Conservation (phyloP, 257 asterid genomes). For the Solanum sitiens region DNA sequence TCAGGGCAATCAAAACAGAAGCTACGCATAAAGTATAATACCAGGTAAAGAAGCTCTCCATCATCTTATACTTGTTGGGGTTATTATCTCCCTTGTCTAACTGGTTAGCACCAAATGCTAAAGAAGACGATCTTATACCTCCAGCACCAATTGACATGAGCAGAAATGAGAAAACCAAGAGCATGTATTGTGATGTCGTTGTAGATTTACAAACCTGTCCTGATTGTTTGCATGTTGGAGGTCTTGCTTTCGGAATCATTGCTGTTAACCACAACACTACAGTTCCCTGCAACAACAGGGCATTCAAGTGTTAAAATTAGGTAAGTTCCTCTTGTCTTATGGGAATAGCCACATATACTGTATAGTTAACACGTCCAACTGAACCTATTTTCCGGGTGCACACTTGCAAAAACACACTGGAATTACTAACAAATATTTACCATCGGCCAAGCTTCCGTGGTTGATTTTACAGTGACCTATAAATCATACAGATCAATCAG, state of each 20-base stretch:
- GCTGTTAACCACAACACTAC: constrained; percentile 55
- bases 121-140: constrained; percentile 49
- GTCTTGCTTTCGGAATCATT: constrained; percentile 35
- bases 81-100: constrained; percentile 18
- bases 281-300: constrained; percentile 29
- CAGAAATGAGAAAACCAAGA: constrained; percentile 31
- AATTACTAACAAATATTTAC: not conserved
- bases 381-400: not conserved
- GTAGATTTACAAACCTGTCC: constrained; percentile 26
- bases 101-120: constrained; percentile 74
- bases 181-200: constrained; percentile 20
- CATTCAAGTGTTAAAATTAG: not conserved
- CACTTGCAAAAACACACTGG: not conserved
- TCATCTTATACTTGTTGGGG: constrained; percentile 18
- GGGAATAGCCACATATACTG: not conserved
- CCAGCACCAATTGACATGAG: constrained; percentile 64
- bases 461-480: too few species aligned
- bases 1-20: constrained; percentile 41
- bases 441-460: too few species aligned
- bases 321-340: not conserved
- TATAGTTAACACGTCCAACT: not conserved
- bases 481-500: too few species aligned
- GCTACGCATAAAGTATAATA: constrained; percentile 40
- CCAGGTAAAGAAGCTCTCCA: constrained; percentile 60
- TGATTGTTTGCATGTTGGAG: constrained; percentile 25